These are phyloP conservation scores for Sanguinoderma infundibulare DNA, from an alignment of 1,284 basidiomycete species.

Conservation along the genomic window DNA sequence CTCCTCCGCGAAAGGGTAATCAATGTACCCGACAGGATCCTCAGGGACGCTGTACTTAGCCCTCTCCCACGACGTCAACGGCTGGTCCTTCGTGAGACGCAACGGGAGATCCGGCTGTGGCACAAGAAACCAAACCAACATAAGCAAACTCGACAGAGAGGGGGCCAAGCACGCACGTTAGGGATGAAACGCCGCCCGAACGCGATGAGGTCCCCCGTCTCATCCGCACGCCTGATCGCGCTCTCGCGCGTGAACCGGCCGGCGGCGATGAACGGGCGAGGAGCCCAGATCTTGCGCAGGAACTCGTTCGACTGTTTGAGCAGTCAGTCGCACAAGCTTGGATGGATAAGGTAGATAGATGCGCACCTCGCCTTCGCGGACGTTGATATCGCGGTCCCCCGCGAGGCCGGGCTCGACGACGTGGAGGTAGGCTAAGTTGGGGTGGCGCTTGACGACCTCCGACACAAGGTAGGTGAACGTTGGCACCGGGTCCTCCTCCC, in stretches of 20 bases:
- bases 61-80: slow-evolving; percentile 37
- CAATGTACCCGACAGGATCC: slow-evolving; percentile 41
- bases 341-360: background rate
- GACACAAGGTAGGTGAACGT: slow-evolving; percentile 45
- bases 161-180: slow-evolving; percentile 43
- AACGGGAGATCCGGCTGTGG: slow-evolving; percentile 53
- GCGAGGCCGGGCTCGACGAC: slow-evolving; percentile 44
- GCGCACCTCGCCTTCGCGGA: background rate
- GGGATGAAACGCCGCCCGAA: slow-evolving; percentile 55
- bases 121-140: no score
- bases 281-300: slow-evolving; percentile 39
- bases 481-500: slow-evolving; percentile 51
- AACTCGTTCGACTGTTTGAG: slow-evolving; percentile 36
- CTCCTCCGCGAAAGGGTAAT: slow-evolving; percentile 41
- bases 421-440: slow-evolving; percentile 60
- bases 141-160: no score
- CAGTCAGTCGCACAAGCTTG: background rate
- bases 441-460: slow-evolving; percentile 41
- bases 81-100: slow-evolving; percentile 43
- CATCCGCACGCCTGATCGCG: slow-evolving; percentile 34
- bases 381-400: slow-evolving; percentile 21
- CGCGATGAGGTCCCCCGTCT: slow-evolving; percentile 44
- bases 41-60: slow-evolving; percentile 41
- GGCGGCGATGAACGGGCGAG: slow-evolving; percentile 38
- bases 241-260: slow-evolving; percentile 39